Evolutionary conservation across 2,329 filamentous ascomycete species (phyloP).

Genomic region (Penicillium digitatum): DNA sequence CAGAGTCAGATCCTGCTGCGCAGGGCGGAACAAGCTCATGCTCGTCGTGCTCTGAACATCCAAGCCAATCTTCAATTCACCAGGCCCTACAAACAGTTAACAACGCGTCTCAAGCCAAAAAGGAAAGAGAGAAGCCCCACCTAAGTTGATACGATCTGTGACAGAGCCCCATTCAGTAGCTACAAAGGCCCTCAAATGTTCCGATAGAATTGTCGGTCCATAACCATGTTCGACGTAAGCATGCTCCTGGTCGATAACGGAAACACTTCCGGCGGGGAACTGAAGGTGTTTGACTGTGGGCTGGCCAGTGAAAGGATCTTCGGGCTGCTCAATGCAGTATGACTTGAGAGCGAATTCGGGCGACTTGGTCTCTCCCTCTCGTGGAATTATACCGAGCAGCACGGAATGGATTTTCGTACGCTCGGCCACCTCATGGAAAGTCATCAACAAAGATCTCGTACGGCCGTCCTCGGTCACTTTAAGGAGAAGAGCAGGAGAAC

Average conservation of each 20-base stretch:
- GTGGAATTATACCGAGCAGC: conserved; percentile 67
- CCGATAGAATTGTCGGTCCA: conserved; percentile 68
- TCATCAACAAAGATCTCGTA: conserved; percentile 69
- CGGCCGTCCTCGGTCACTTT: conserved; percentile 63
- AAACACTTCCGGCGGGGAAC: conserved; percentile 37
- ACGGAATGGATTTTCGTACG: conserved; percentile 67
- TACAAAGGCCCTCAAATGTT: conserved; percentile 69
- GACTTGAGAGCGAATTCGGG: conserved; percentile 64
- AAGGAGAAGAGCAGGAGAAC: conserved; percentile 65
- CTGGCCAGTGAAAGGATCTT: conserved; percentile 29
- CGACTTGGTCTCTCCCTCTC: conserved; percentile 65
- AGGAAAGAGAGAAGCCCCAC: conserved; percentile 33
- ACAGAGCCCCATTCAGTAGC: conserved; percentile 73
- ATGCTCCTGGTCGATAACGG: conserved; percentile 67
- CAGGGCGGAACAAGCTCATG: conserved; percentile 65
- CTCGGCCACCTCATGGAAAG: conserved; percentile 70
- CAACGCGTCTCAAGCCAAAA: background rate
- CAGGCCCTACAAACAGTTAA: conserved; percentile 49
- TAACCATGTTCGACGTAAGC: conserved; percentile 52
- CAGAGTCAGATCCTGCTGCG: conserved; percentile 72
- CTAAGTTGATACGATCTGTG: conserved; percentile 77
- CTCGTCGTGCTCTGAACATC: conserved; percentile 60
- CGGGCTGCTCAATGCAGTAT: conserved; percentile 57
- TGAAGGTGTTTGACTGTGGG: conserved; percentile 33
- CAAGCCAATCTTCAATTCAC: conserved; percentile 66